Evolutionary conservation across 1,284 basidiomycete species (phyloP), one percentile per base, ranked within the genome.

Genomic region (Hortiboletus rubellus): DNA sequence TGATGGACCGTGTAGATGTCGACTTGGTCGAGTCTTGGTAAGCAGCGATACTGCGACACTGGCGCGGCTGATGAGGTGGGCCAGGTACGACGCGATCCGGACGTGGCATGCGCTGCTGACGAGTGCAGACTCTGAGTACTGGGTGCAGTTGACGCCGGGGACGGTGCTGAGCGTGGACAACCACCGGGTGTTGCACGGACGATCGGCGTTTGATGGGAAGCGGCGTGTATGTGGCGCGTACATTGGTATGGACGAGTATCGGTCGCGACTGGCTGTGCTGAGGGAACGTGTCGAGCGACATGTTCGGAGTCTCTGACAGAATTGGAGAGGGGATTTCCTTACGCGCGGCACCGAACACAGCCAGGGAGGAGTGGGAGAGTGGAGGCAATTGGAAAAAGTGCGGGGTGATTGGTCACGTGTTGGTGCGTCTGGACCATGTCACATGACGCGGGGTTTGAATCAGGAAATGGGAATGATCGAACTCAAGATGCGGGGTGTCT

Each of bases 201-300:
- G 96, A 9, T 92, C 93, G 0, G 84, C 87, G 0, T 99, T 98
- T 70, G 83, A 85, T 2, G 96, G 97, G 5, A 85, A 86, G 67
- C 84, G 96, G 4, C 82, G 92, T 2, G 92, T 99, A 85, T 98
- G 96, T 66, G 96, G 96, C 0, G 96, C 96, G 0, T 99, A 99
- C 69, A 83, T 97, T 52, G 92, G 92, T 0, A 79, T 84, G n/a
- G 95, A 97, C 67, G 95, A 97, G 70, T 96, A 89, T 72, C 81
- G 81, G 36, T 94, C 92, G 0, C 86, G 87, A 63, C 77, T 94
- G 8, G 79, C 81, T 1, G 88, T 91, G 4, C 78, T 96, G 24
- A 75, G 68, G 41, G 86, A 88, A 71, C 45, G 79, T 74, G 61
- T 87, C 83, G 9, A 30, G 7, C 57, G 68, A 51, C 24, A 42